Conservation (phyloP, 495 filamentous ascomycete species). For the Penicillium egyptiacum region DNA sequence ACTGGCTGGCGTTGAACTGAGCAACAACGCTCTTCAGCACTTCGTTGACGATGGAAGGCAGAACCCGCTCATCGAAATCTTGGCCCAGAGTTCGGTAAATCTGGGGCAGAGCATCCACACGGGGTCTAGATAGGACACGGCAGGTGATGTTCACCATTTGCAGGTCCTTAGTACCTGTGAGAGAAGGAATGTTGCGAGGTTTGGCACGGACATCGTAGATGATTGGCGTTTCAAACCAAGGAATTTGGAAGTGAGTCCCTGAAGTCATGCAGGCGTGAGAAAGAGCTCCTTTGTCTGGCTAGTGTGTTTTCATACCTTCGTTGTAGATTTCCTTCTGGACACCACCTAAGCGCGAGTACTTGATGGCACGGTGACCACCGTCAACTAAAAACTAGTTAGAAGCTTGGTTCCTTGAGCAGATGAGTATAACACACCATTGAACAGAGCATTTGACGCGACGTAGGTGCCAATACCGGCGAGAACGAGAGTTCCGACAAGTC, state of each 20-base stretch:
- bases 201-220: slow-evolving; percentile 97
- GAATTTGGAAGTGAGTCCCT: slow-evolving; percentile 92
- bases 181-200: slow-evolving; percentile 92
- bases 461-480: slow-evolving; percentile 64
- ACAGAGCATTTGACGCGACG: slow-evolving; percentile 79
- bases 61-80: slow-evolving; percentile 95
- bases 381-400: slow-evolving; percentile 63
- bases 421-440: slow-evolving; percentile 68
- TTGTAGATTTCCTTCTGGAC: slow-evolving; percentile 94
- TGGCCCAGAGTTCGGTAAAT: slow-evolving; percentile 95
- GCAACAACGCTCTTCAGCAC: slow-evolving; percentile 98
- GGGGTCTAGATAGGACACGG: slow-evolving; percentile 93
- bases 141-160: slow-evolving; percentile 99
- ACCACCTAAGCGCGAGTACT: slow-evolving; percentile 91
- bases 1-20: slow-evolving; percentile 97
- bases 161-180: slow-evolving; percentile 97
- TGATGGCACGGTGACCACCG: slow-evolving; percentile 98
- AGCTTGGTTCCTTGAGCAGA: neutral
- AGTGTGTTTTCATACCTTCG: slow-evolving; percentile 67
- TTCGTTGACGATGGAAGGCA: slow-evolving; percentile 98
- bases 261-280: slow-evolving; percentile 20
- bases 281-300: slow-evolving; percentile 10
- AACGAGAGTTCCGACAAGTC: slow-evolving; percentile 50
- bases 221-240: slow-evolving; percentile 96
- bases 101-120: slow-evolving; percentile 83